Evolutionary conservation across 202 grass and related monocot species (phyloP).

Genomic region (Digitaria exilis): DNA sequence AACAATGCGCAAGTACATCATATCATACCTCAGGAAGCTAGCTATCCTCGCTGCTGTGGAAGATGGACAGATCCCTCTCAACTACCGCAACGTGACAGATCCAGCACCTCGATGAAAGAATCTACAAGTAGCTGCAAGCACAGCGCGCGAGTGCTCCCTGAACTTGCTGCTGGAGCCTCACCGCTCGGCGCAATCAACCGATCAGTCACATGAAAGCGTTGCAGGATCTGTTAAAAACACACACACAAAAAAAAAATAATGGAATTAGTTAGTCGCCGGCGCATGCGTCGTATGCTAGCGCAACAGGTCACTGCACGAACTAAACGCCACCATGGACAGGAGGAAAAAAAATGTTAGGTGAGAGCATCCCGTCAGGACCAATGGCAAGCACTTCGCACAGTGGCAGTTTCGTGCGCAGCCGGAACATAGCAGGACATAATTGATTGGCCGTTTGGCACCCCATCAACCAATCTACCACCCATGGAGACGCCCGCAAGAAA

Average conservation of each 20-base stretch:
- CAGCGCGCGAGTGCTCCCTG: slow-evolving; percentile 32
- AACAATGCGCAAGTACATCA: slow-evolving; percentile 25
- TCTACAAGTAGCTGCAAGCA: neutral
- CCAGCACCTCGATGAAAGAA: slow-evolving; percentile 4
- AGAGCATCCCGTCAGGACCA: slow-evolving; percentile 1
- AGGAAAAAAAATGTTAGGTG: slow-evolving; percentile 40
- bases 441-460: slow-evolving; percentile 1
- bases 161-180: slow-evolving; percentile 1
- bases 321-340: neutral
- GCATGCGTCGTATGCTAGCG: neutral
- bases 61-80: slow-evolving; percentile 30
- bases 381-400: neutral
- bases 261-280: slow-evolving; percentile 30
- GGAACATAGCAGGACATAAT: slow-evolving; percentile 15
- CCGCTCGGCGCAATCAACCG: slow-evolving; percentile 27
- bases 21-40: slow-evolving; percentile 19
- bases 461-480: neutral
- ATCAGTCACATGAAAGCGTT: slow-evolving; percentile 25
- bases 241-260: neutral
- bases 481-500: neutral
- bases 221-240: neutral
- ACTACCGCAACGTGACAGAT: slow-evolving; percentile 43
- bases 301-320: neutral
- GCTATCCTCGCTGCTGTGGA: slow-evolving; percentile 28
- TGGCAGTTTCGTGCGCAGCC: slow-evolving; percentile 36